Percentiles rank a stretch among this genome's conserved stretches.
Conservation (phyloP, 176 grass and related monocot genomes). For the Thinopyrum elongatum region DNA sequence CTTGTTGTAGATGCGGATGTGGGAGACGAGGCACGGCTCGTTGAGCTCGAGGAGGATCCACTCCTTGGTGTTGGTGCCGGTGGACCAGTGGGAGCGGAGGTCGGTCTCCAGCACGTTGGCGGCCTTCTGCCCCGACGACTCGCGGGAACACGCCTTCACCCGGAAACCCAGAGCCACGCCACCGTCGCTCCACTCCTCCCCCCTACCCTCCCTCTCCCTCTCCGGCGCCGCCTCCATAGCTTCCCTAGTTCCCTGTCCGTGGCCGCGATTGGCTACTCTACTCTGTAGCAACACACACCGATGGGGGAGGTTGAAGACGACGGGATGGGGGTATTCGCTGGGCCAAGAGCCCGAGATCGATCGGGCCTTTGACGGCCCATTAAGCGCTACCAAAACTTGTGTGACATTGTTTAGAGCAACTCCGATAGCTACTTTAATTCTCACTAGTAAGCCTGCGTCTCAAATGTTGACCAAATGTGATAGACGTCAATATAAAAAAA, state of each 20-base stretch:
- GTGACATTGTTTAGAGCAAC: no score
- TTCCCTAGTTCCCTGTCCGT: not conserved
- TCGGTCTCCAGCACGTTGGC: conserved; percentile 70
- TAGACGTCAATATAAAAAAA: no score
- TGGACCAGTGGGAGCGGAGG: conserved; percentile 93
- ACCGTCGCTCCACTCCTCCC: conserved; percentile 62
- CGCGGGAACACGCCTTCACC: conserved; percentile 82
- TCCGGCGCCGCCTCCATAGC: conserved; percentile 7
- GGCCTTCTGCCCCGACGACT: conserved; percentile 86
- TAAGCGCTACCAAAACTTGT: not conserved
- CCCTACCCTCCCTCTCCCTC: conserved; percentile 26
- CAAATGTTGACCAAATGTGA: no score
- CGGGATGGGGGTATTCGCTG: not conserved
- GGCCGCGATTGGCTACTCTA: conserved; percentile 5
- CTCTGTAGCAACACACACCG: not conserved
- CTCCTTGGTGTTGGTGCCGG: conserved; percentile 87
- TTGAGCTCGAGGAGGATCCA: conserved; percentile 96
- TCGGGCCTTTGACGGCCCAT: not conserved
- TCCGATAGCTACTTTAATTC: no score
- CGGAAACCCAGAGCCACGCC: conserved; percentile 56
- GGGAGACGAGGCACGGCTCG: conserved; percentile 85
- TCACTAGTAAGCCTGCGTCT: no score
- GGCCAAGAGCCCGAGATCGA: not conserved
- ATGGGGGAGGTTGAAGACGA: conserved; percentile 15
- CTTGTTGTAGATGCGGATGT: conserved; percentile 94